Evolutionary conservation across 2,329 filamentous ascomycete genomes (phyloP).

Genomic region (Colletotrichum lentis): DNA sequence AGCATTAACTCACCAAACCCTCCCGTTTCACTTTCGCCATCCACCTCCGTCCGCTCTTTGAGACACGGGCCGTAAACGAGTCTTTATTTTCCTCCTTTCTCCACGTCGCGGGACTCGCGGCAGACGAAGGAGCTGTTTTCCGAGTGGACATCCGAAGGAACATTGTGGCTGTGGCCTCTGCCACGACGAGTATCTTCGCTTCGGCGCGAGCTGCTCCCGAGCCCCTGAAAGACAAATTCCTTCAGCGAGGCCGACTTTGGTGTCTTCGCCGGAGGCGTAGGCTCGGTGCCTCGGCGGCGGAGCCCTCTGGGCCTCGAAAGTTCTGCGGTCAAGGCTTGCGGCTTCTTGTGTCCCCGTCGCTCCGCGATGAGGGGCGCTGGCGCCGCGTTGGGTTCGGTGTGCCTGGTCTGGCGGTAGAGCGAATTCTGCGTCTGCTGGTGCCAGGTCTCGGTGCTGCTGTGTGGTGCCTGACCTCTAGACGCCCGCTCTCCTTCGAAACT

Average conservation of each 20-base stretch:
- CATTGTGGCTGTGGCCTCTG: slow-evolving; percentile 2
- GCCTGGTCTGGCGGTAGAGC: neutral
- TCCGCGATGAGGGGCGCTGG: neutral
- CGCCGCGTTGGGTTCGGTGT: neutral
- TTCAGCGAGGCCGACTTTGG: neutral
- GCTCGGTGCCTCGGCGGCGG: neutral
- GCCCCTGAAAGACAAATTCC: neutral
- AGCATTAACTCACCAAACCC: slow-evolving; percentile 32
- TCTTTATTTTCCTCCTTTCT: neutral
- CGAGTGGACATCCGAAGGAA: slow-evolving; percentile 8
- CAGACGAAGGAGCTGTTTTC: slow-evolving; percentile 26
- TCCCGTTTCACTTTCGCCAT: neutral
- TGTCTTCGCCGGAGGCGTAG: neutral
- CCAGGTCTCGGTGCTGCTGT: neutral
- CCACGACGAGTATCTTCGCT: neutral
- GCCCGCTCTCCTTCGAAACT: neutral
- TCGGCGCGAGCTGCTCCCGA: neutral
- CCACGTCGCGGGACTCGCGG: slow-evolving; percentile 9
- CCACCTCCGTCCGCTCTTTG: neutral
- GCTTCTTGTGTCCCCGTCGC: neutral
- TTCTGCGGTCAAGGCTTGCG: neutral
- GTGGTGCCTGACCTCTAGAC: neutral
- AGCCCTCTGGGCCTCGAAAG: neutral
- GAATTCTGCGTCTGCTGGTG: neutral
- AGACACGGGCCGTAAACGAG: neutral